A percentile compares a stretch with the other conserved stretches of the same genome.
Conservation (phyloP, 345 rosid genomes). For the Corchorus olitorius region DNA sequence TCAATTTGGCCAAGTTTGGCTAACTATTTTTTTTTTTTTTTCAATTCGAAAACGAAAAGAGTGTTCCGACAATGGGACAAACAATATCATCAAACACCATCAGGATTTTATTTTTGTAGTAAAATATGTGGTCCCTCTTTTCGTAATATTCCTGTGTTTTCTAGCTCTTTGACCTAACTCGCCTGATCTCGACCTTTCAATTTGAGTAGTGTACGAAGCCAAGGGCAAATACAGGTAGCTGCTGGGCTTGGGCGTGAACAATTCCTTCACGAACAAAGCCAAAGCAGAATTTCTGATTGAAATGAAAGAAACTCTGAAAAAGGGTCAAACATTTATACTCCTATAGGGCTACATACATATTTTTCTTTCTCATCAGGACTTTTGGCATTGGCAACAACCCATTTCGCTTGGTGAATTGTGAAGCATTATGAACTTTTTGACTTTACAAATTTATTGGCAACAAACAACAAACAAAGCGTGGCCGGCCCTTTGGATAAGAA, state of each 20-base stretch:
- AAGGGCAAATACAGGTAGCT: background rate
- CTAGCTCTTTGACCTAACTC: constrained; percentile 31
- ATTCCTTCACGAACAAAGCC: background rate
- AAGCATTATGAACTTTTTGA: background rate
- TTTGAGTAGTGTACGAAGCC: background rate
- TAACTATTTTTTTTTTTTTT: background rate
- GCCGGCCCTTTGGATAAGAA: background rate
- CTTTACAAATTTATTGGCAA: background rate
- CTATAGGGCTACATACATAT: background rate
- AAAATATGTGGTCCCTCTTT: constrained; percentile 36
- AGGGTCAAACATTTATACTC: background rate
- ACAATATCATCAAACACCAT: constrained; percentile 39
- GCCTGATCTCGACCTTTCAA: constrained; percentile 9
- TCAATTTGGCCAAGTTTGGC: constrained; percentile 2
- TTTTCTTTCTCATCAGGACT: background rate
- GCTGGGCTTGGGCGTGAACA: background rate
- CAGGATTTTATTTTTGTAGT: constrained; percentile 17
- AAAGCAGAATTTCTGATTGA: background rate
- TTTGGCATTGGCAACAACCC: background rate
- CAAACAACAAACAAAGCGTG: constrained; percentile 10
- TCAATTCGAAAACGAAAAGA: background rate
- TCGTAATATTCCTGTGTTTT: constrained; percentile 25
- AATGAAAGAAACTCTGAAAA: background rate
- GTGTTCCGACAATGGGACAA: constrained; percentile 39
- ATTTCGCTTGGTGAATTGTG: constrained; percentile 6